Base-by-base conservation (phyloP, 345 rosid species). In the Theobroma cacao region DNA sequence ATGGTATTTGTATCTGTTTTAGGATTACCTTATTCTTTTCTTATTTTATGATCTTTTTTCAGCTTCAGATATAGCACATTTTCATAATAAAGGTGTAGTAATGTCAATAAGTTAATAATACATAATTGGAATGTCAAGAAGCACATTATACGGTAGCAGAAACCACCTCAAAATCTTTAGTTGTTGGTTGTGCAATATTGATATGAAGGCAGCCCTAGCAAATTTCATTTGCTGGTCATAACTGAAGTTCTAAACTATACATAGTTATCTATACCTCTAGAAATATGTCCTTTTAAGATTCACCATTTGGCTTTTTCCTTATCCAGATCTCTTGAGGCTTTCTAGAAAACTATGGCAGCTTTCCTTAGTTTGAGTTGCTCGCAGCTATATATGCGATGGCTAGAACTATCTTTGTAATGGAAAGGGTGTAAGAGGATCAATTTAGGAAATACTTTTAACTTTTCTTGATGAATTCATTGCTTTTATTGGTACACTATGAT, bases 351-450 rank as follows among this genome's bases (percentile, higher is more conserved):
- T 12, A 68, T 43, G 36, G 73, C 34, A 8, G 6, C 31, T 72
- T 53, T 41, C 50, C 34, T 24, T 45, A 10, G 38, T 71, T 33
- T 9, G 64, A 53, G 63, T 15, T 55, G 38, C 47, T 52, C 55
- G 18, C 47, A 36, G 43, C 56, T 40, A 68, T 55, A 43, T 81
- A 11, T 11, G 81, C 45, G 53, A 59, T 71, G 13, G 45, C 56
- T 20, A 24, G 52, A 63, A 58, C 60, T 30, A 34, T 48, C 36
- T 60, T 4, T 60, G 64, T 28, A 28, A 28, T 13, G 9, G 36
- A 3, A 31, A 61, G 22, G 61, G 30, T 61, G 45, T 64, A 17
- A 34, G 34, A 8, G 4, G 5, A 34, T 24, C 30, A 30, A 22
- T 56, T 22, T 63, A 34, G 26, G 28, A 8, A 33, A 62, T 62